These are phyloP conservation scores for Fusarium denticulatum DNA, from an alignment of 2,329 filamentous ascomycete genomes.

Conservation along the genomic window DNA sequence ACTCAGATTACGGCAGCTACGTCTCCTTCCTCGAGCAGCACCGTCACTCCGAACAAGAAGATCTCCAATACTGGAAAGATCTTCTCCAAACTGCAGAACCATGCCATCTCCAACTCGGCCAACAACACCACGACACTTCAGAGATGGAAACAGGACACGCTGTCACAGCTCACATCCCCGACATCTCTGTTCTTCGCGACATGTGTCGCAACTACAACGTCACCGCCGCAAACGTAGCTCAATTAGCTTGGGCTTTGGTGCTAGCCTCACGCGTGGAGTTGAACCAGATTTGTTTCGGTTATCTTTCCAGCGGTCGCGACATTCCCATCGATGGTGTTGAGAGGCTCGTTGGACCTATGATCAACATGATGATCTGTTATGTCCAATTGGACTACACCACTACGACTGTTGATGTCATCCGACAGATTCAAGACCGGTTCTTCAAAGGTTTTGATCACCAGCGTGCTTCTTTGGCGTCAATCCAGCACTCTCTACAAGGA, in stretches of 20 bases:
- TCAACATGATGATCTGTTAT: neutral
- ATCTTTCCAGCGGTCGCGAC: neutral
- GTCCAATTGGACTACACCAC: neutral
- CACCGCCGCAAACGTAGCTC: neutral
- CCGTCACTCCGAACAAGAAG: neutral
- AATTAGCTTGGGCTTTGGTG: neutral
- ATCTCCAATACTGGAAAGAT: neutral
- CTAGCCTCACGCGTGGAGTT: neutral
- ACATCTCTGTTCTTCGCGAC: neutral
- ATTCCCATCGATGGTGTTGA: neutral
- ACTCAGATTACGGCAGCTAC: neutral
- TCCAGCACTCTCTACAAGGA: neutral
- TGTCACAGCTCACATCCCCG: neutral
- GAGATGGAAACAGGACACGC: neutral
- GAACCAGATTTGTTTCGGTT: neutral
- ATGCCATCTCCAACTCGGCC: neutral
- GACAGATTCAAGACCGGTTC: neutral
- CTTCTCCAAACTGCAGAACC: neutral
- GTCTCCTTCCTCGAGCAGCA: neutral
- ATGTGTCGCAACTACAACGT: neutral
- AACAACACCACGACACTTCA: rapidly evolving
- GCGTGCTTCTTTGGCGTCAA: rapidly evolving
- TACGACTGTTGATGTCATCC: neutral
- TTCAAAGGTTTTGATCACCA: neutral
- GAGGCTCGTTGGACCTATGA: neutral